Evolutionary conservation across 129 eudicot species (phyloP).

Genomic region (Tagetes patula): DNA sequence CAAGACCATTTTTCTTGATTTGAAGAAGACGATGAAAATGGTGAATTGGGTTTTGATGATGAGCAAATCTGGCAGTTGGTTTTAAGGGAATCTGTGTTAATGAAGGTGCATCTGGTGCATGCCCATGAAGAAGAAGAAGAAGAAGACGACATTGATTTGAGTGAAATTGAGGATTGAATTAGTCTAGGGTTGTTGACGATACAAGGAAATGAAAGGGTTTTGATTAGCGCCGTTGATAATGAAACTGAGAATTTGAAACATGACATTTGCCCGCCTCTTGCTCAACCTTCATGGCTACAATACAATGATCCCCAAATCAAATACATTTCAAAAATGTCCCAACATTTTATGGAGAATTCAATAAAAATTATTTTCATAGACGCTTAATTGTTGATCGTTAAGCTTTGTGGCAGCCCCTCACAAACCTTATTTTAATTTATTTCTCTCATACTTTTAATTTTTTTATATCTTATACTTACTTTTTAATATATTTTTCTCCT

Average conservation of each 20-base stretch:
- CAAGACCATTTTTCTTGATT: slow-evolving; percentile 71
- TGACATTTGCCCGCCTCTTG: slow-evolving; percentile 32
- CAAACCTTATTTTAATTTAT: no score
- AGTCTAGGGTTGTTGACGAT: slow-evolving; percentile 34
- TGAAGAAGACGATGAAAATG: slow-evolving; percentile 33
- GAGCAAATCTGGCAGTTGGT: slow-evolving; percentile 71
- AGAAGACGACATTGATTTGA: slow-evolving; percentile 40
- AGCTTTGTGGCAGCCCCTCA: no score
- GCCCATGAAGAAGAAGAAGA: slow-evolving; percentile 52
- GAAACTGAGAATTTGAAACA: slow-evolving; percentile 33
- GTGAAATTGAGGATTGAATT: neutral
- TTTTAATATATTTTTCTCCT: no score
- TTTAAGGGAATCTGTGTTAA: slow-evolving; percentile 56
- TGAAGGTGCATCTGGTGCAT: slow-evolving; percentile 81
- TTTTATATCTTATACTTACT: no score
- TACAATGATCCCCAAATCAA: no score
- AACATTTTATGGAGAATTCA: no score
- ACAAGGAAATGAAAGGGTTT: slow-evolving; percentile 21
- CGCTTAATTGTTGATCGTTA: no score
- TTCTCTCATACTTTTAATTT: no score
- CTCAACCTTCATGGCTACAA: neutral
- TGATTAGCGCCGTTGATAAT: neutral
- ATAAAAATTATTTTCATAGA: no score
- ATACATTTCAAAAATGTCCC: no score
- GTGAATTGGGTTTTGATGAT: slow-evolving; percentile 36